Evolutionary conservation across 2,329 filamentous ascomycete species (phyloP).

Genomic region (Biscogniauxia sp.): DNA sequence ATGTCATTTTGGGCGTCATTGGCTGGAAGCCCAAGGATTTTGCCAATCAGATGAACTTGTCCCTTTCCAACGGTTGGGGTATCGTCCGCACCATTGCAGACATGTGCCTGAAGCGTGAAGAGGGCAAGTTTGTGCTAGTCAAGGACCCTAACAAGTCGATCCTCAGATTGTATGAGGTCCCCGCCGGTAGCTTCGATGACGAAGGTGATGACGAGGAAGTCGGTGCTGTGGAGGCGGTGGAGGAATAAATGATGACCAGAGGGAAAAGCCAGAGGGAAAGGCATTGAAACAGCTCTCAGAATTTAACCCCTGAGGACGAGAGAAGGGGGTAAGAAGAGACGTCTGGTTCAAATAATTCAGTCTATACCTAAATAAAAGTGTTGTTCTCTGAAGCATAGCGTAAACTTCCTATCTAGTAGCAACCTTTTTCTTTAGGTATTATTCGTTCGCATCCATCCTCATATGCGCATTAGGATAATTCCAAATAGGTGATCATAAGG

Average conservation of each 20-base stretch:
- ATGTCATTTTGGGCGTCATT: constrained; percentile 91
- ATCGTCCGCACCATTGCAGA: constrained; percentile 98
- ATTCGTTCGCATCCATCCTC: too few species aligned
- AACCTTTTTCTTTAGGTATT: too few species aligned
- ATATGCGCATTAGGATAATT: too few species aligned
- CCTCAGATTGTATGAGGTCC: constrained; percentile 89
- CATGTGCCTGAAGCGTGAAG: constrained; percentile 77
- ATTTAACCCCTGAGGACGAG: too few species aligned
- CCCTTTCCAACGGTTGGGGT: constrained; percentile 96
- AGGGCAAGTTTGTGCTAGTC: constrained; percentile 78
- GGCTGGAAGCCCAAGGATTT: constrained; percentile 99
- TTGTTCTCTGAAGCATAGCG: too few species aligned
- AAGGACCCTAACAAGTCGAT: constrained; percentile 98
- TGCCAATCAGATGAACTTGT: constrained; percentile 95
- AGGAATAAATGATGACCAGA: constrained; percentile 28
- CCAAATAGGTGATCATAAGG: too few species aligned
- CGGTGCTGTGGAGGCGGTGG: constrained; percentile 45
- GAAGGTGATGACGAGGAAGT: constrained; percentile 70
- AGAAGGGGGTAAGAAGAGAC: too few species aligned
- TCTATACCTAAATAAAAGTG: background rate
- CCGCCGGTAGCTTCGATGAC: constrained; percentile 84
- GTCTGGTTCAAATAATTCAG: background rate
- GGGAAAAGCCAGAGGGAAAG: background rate
- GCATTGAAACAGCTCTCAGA: too few species aligned
- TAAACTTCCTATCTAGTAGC: too few species aligned